Percentiles rank a stretch among this genome's conserved stretches.
These are phyloP conservation scores for Kwoniella dejecticola DNA, from an alignment of 768 basidiomycete species.

Conservation along the genomic window DNA sequence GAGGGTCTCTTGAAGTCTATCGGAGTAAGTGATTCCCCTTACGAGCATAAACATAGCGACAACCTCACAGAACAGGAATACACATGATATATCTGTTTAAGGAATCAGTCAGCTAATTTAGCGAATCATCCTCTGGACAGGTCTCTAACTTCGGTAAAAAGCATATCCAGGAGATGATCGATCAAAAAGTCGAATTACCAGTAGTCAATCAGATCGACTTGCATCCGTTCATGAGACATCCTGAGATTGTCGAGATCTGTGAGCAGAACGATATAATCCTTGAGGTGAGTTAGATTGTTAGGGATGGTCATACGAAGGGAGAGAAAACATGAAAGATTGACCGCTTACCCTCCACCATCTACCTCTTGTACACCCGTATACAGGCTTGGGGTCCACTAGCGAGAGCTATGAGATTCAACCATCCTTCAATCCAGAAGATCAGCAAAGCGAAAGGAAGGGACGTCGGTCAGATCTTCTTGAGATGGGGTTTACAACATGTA, in stretches of 20 bases:
- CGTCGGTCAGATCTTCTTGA: constrained; percentile 69
- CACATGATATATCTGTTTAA: too few relatives aligned
- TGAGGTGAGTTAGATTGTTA: constrained; percentile 59
- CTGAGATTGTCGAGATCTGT: constrained; percentile 66
- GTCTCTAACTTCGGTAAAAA: constrained; percentile 59
- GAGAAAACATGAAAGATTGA: too few relatives aligned
- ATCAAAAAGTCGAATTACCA: constrained; percentile 61
- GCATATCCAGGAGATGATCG: constrained; percentile 64
- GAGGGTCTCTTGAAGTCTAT: constrained; percentile 65
- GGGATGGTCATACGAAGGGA: neutral
- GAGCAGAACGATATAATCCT: constrained; percentile 64
- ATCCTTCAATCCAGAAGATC: constrained; percentile 61
- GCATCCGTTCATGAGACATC: constrained; percentile 73
- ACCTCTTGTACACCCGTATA: neutral
- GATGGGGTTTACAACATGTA: constrained; percentile 84
- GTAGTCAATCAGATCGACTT: constrained; percentile 64
- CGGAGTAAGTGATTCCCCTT: constrained; percentile 62
- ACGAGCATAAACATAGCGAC: too few relatives aligned
- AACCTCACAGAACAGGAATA: too few relatives aligned
- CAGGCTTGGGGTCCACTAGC: constrained; percentile 76
- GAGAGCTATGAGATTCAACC: constrained; percentile 66
- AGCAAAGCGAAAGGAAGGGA: constrained; percentile 63
- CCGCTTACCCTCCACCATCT: too few relatives aligned
- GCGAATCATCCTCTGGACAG: constrained; percentile 3
- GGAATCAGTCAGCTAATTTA: neutral